Evolutionary conservation across 768 basidiomycete species (phyloP).

Genomic region (Boletus subparvulus): DNA sequence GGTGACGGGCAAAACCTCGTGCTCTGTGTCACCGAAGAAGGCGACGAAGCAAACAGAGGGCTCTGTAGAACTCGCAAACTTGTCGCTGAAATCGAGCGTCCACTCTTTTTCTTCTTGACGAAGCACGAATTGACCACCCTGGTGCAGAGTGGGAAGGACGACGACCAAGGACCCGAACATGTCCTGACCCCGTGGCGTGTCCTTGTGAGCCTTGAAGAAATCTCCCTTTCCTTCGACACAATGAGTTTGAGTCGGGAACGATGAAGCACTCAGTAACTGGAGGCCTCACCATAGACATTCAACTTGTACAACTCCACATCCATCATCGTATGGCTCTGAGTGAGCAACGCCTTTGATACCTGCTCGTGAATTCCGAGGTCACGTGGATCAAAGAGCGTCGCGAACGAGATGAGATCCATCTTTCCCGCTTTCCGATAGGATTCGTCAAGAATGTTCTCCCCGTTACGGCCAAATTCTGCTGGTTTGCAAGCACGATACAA

Average conservation of each 20-base stretch:
- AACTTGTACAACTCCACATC: conserved; percentile 43
- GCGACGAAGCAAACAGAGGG: conserved; percentile 38
- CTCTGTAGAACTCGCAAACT: not conserved
- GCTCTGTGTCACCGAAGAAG: conserved; percentile 45
- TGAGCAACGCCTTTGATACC: conserved; percentile 1
- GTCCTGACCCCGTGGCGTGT: conserved; percentile 35
- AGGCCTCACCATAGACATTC: conserved; percentile 43
- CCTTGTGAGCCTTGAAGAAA: conserved; percentile 13
- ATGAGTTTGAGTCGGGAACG: not conserved
- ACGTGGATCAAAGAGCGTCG: conserved; percentile 8
- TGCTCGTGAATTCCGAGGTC: conserved; percentile 3
- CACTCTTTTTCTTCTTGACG: conserved; percentile 1
- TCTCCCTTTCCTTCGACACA: not conserved
- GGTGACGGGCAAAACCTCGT: conserved; percentile 42
- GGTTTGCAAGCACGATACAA: conserved; percentile 9
- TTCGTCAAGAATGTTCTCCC: conserved; percentile 3
- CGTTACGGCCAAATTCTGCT: conserved; percentile 4
- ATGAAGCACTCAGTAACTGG: no score
- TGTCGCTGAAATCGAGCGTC: conserved; percentile 1
- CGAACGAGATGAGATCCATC: conserved; percentile 39
- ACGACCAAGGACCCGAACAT: conserved; percentile 57
- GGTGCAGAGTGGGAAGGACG: conserved; percentile 41
- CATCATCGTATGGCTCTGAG: not conserved
- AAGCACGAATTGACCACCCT: conserved; percentile 14
- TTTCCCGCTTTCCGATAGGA: conserved; percentile 45